Conservation (phyloP, 257 asterid species). For the Petunia secreta region DNA sequence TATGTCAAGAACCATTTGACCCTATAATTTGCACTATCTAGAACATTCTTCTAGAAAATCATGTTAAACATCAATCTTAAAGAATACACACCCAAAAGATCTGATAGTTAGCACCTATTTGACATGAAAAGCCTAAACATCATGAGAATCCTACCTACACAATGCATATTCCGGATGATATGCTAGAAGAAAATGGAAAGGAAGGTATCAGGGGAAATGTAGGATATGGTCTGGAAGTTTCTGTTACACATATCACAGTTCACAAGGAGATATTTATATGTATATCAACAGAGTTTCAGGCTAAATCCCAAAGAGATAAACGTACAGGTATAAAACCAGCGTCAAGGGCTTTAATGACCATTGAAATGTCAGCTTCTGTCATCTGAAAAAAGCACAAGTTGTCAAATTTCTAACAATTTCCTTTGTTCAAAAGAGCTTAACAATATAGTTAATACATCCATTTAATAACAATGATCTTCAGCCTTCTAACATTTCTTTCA, state of each 20-base stretch:
- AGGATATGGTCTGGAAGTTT: not conserved
- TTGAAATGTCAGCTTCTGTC: constrained; percentile 62
- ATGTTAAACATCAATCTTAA: not conserved
- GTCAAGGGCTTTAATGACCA: constrained; percentile 61
- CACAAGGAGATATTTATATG: not conserved
- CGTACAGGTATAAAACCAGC: constrained; percentile 92
- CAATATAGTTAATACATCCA: not conserved
- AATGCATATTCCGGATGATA: not conserved
- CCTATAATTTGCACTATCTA: not conserved
- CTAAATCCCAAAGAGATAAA: constrained; percentile 26
- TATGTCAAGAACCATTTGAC: not conserved
- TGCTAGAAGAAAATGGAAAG: not conserved
- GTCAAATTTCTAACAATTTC: constrained; percentile 21
- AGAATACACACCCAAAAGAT: not conserved
- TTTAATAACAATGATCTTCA: constrained; percentile 26
- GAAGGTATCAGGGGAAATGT: not conserved
- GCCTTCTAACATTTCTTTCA: constrained; percentile 78
- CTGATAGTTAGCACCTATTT: not conserved
- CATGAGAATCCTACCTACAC: not conserved
- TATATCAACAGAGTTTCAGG: not conserved
- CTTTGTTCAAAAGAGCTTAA: constrained; percentile 19
- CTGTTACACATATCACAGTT: not conserved
- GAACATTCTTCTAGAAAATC: not conserved
- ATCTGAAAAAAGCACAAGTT: constrained; percentile 55
- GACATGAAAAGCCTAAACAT: constrained; percentile 3